Evolutionary conservation across 2,329 filamentous ascomycete genomes (phyloP).

Genomic region (Scorias spongiosa): DNA sequence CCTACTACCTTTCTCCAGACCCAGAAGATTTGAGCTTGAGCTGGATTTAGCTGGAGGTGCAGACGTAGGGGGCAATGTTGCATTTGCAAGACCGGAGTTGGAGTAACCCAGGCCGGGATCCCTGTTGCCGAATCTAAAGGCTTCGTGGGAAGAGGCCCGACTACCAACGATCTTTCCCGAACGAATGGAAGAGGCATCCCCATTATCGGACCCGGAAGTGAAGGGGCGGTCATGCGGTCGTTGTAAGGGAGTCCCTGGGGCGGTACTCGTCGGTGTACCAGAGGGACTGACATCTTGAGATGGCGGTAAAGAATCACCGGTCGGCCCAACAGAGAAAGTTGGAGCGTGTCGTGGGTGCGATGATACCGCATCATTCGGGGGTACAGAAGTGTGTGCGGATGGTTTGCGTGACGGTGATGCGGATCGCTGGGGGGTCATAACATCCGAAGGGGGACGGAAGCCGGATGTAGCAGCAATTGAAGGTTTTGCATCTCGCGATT

Average conservation of each 20-base stretch:
- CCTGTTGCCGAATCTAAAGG: slow-evolving; percentile 70
- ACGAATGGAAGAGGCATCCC: background rate
- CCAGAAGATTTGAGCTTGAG: slow-evolving; percentile 20
- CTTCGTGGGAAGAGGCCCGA: slow-evolving; percentile 32
- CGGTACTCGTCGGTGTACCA: slow-evolving; percentile 35
- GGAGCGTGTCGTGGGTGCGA: slow-evolving; percentile 34
- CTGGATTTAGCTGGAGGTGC: slow-evolving; percentile 30
- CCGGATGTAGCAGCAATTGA: slow-evolving; percentile 7
- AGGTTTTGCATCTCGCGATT: slow-evolving; percentile 37
- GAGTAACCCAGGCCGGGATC: slow-evolving; percentile 44
- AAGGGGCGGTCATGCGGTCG: background rate
- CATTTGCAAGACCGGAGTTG: slow-evolving; percentile 26
- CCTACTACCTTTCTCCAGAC: slow-evolving; percentile 26
- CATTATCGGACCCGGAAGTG: background rate
- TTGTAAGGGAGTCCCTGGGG: slow-evolving; percentile 41
- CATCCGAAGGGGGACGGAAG: slow-evolving; percentile 24
- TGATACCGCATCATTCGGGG: slow-evolving; percentile 28
- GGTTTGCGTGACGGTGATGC: slow-evolving; percentile 24
- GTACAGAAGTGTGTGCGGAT: slow-evolving; percentile 27
- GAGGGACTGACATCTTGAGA: slow-evolving; percentile 49
- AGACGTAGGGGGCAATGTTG: slow-evolving; percentile 23
- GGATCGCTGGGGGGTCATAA: slow-evolving; percentile 49
- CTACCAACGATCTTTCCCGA: background rate
- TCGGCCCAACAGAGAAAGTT: slow-evolving; percentile 41
- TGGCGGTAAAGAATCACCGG: slow-evolving; percentile 36